A percentile compares a stretch with the other conserved stretches of the same genome.
Evolutionary conservation across 371 early-diverging fungal genomes (phyloP).

Genomic region (Apophysomyces ossiformis): DNA sequence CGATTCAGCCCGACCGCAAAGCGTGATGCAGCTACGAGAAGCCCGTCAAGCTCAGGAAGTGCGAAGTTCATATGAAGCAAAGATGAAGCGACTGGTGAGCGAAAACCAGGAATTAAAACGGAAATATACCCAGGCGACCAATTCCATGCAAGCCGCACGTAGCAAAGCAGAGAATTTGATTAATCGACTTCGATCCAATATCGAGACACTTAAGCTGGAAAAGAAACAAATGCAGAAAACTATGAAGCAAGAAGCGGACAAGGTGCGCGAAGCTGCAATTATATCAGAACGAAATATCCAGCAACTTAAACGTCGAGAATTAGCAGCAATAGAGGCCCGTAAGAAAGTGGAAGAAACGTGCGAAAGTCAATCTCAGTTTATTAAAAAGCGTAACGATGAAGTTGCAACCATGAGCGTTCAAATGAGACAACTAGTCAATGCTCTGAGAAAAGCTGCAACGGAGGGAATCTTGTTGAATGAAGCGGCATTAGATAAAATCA

Average conservation of each 20-base stretch:
- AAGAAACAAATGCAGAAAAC: constrained; percentile 74
- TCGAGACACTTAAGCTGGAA: constrained; percentile 66
- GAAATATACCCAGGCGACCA: constrained; percentile 56
- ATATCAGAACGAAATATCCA: constrained; percentile 70
- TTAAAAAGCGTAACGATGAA: constrained; percentile 53
- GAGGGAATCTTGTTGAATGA: constrained; percentile 44
- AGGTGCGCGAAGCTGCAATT: constrained; percentile 57
- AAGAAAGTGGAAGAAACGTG: constrained; percentile 68
- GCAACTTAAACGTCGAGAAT: constrained; percentile 57
- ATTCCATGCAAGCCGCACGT: constrained; percentile 52
- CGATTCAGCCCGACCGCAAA: constrained; percentile 7
- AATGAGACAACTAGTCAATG: constrained; percentile 31
- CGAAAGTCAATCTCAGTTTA: constrained; percentile 58
- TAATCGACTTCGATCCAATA: constrained; percentile 41
- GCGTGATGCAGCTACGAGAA: constrained; percentile 30
- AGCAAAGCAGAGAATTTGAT: constrained; percentile 43
- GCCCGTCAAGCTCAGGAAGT: constrained; percentile 38
- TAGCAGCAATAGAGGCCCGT: constrained; percentile 49
- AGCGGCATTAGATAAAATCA: constrained; percentile 30
- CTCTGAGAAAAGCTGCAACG: constrained; percentile 35
- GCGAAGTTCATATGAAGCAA: constrained; percentile 60
- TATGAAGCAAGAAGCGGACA: constrained; percentile 65
- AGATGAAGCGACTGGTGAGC: constrained; percentile 63
- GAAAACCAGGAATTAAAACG: constrained; percentile 66
- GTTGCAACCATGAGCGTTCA: constrained; percentile 35